phyloP scores from a whole-genome alignment of 2,329 filamentous ascomycete species.

The Cyanodermella asteris region DNA sequence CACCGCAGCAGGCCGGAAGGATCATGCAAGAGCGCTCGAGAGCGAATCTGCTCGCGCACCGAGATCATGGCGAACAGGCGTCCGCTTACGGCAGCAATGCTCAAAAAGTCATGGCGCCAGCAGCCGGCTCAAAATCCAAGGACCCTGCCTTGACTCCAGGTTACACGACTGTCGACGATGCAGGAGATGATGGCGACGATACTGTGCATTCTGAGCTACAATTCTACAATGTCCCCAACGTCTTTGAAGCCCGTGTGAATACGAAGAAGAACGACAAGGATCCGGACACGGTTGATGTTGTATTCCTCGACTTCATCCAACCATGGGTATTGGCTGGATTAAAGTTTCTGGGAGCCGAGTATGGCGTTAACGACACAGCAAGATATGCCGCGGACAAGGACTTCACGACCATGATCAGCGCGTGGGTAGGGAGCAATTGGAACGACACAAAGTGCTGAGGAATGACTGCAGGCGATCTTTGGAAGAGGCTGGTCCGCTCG shows the following conservation, averaged over 20 bases:
- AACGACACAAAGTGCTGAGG: no score
- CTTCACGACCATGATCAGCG: slow-evolving; percentile 34
- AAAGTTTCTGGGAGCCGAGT: slow-evolving; percentile 32
- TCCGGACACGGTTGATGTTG: slow-evolving; percentile 59
- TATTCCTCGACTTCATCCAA: slow-evolving; percentile 83
- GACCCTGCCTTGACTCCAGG: slow-evolving; percentile 37
- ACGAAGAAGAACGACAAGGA: slow-evolving; percentile 12
- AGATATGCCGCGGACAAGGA: slow-evolving; percentile 30
- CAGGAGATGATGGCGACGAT: slow-evolving; percentile 69
- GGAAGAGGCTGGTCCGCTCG: no score
- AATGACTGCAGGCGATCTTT: no score
- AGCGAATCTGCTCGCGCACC: no score
- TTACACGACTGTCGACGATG: slow-evolving; percentile 77
- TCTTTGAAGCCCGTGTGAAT: slow-evolving; percentile 45
- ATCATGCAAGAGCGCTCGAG: slow-evolving; percentile 2
- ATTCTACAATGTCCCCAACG: slow-evolving; percentile 65
- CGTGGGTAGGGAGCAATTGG: slow-evolving; percentile 38
- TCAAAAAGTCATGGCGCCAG: no score
- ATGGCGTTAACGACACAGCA: slow-evolving; percentile 26
- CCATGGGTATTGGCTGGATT: slow-evolving; percentile 59
- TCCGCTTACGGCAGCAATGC: no score
- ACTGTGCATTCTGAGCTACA: slow-evolving; percentile 56
- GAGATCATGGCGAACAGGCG: no score
- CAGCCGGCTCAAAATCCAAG: no score
- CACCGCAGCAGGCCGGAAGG: no score